phyloP scores from a whole-genome alignment of 192 early-diverging fungal genomes.

The Entomortierella parvispora region DNA sequence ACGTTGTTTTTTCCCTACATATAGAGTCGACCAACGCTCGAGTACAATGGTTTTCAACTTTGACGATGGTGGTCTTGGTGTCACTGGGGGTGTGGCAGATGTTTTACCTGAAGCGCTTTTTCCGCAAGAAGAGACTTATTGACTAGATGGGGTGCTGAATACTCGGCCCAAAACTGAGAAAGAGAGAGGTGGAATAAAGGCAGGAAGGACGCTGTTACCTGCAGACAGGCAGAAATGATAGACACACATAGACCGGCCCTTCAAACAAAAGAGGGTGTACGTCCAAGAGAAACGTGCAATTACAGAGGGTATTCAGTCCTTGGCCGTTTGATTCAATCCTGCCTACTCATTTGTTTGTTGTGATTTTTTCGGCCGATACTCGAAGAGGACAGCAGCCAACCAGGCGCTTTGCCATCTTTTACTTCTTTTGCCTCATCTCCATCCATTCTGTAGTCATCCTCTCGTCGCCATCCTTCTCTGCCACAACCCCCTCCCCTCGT shows the following conservation, averaged over 20 bases:
- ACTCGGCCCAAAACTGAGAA: background rate
- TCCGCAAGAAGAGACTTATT: constrained; percentile 91
- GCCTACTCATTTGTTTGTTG: constrained; percentile 1
- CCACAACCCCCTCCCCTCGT: background rate
- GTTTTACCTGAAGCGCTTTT: constrained; percentile 88
- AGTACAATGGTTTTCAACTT: constrained; percentile 83
- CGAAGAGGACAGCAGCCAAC: background rate
- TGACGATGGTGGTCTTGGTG: constrained; percentile 80
- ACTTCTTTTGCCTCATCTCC: background rate
- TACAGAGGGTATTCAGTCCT: no score
- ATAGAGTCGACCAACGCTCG: constrained; percentile 91
- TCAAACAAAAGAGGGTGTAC: no score
- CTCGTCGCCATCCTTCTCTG: background rate
- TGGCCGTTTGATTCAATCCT: no score
- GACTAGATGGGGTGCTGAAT: constrained; percentile 53
- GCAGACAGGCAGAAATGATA: no score
- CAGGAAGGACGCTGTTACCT: no score
- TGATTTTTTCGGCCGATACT: background rate
- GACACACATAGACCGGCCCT: no score
- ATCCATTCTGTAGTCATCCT: background rate
- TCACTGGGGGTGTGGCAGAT: constrained; percentile 86
- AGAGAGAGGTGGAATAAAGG: no score
- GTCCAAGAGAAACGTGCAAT: no score
- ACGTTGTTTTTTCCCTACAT: background rate
- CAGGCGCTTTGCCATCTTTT: background rate